phyloP scores from a whole-genome alignment of 1,284 basidiomycete genomes.

The Cutaneotrichosporon curvatum region DNA sequence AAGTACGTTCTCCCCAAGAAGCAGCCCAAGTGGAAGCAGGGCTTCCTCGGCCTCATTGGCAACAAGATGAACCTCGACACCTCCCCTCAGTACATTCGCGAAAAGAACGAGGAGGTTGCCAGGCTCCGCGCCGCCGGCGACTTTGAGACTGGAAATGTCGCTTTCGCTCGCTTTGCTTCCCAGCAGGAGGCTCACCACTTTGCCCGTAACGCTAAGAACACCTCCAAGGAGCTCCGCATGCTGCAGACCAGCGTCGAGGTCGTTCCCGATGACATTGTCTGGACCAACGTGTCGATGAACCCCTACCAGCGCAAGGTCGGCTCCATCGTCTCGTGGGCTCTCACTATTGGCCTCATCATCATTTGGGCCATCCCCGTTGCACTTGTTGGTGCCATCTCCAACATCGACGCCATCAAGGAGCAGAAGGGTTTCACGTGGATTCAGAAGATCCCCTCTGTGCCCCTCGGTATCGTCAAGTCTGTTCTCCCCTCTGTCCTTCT shows the following conservation, averaged over 20 bases:
- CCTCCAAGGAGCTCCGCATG: constrained; percentile 27
- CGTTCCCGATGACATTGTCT: constrained; percentile 78
- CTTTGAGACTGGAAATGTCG: constrained; percentile 51
- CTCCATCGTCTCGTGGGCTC: constrained; percentile 48
- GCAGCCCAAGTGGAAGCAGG: constrained; percentile 55
- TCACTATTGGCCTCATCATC: constrained; percentile 52
- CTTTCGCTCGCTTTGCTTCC: constrained; percentile 82
- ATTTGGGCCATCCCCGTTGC: constrained; percentile 57
- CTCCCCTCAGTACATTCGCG: constrained; percentile 50
- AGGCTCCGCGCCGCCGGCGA: constrained; percentile 53
- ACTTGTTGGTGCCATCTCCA: constrained; percentile 79
- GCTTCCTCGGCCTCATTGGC: constrained; percentile 50
- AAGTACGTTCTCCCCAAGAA: constrained; percentile 47
- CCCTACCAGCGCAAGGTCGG: constrained; percentile 51
- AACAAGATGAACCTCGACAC: constrained; percentile 52
- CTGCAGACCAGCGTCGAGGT: constrained; percentile 59
- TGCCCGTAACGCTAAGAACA: constrained; percentile 57
- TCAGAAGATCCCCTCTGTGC: constrained; percentile 55
- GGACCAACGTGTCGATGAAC: constrained; percentile 62
- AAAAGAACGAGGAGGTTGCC: constrained; percentile 49
- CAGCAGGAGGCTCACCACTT: constrained; percentile 55
- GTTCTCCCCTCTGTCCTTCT: constrained; percentile 78
- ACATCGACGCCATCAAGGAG: constrained; percentile 63
- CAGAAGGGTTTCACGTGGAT: constrained; percentile 62
- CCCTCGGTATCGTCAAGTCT: constrained; percentile 79